Base-by-base conservation (phyloP, 179 eudicot genomes). In the Patellifolia procumbens region DNA sequence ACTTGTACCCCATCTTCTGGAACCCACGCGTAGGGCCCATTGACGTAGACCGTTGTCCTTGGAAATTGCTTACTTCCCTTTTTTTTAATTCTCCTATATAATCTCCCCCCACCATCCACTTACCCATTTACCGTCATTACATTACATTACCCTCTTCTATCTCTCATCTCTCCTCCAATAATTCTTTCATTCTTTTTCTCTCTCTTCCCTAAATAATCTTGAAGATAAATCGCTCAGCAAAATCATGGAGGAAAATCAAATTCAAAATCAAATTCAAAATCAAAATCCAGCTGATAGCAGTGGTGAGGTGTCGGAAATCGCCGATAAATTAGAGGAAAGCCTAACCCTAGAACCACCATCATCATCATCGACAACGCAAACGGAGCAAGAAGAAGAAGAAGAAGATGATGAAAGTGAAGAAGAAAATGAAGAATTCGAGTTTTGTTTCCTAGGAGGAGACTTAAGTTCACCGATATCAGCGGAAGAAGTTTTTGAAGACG, bases 401-500 rank as follows among this genome's bases (percentile, higher is more conserved):
- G 81, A 78, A 9, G 81, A 70, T 8, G 81, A 72, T 0, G 76
- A 77, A 2, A 74, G 48, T 0, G 84, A 75, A 0, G 86, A 83
- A 0, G 84, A 83, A 0, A 86, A 76, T 0, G 87, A 76, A 0
- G 89, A 87, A 22, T 87, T 80, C 5, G 92, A 91, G 73, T 91
- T 91, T 68, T 81, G 89, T 5, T 84, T 89, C 58, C 79, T 22
- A 26, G 81, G 78, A 52, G 75, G 79, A 11, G 82, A 63, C 0
- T n/a, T 75, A 20, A 45, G 64, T 0, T 80, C 89, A 46, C 84
- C 87, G n/a, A 83, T 85, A 0, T 52, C 91, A 29, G 96, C 89
- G 0, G 92, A 88, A 12, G 91, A 89, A 2, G 78, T 81, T 4
- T 89, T 88, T 73, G 61, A 76, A 20, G 68, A 87, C 84, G 92